A percentile compares a stretch with the other conserved stretches of the same genome.
These are phyloP conservation scores for Pestalotiopsis sp. DNA, from an alignment of 2,329 filamentous ascomycete species.

Conservation along the genomic window DNA sequence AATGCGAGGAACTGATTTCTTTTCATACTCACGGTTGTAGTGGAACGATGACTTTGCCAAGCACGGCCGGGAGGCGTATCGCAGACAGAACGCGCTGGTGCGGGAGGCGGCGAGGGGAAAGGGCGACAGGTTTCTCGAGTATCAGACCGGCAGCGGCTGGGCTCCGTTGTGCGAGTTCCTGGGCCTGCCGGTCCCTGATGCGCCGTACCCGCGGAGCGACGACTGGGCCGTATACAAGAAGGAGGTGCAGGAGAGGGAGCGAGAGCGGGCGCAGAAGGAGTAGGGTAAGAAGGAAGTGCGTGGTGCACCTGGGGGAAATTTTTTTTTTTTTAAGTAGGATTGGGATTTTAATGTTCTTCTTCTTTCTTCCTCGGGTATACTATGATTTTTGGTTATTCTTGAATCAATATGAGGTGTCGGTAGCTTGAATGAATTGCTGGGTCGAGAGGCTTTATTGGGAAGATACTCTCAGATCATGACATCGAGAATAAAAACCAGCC, in stretches of 20 bases:
- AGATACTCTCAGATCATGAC: too few species aligned
- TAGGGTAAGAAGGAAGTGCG: background rate
- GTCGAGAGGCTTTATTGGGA: too few species aligned
- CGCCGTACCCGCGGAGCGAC: slow-evolving; percentile 30
- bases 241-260: slow-evolving; percentile 7
- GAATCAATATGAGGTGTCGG: too few species aligned
- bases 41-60: slow-evolving; percentile 30
- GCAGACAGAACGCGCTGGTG: slow-evolving; percentile 27
- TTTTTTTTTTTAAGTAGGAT: too few species aligned
- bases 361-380: too few species aligned
- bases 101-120: slow-evolving; percentile 17
- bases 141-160: slow-evolving; percentile 28
- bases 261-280: background rate
- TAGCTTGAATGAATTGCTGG: too few species aligned
- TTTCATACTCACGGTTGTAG: background rate
- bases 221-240: slow-evolving; percentile 32
- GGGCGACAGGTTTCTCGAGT: slow-evolving; percentile 27
- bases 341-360: too few species aligned
- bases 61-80: slow-evolving; percentile 24
- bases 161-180: slow-evolving; percentile 30
- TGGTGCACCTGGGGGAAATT: too few species aligned
- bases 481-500: too few species aligned
- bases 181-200: slow-evolving; percentile 22
- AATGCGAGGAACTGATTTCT: background rate
- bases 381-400: too few species aligned